A percentile compares a stretch with the other conserved stretches of the same genome.
Evolutionary conservation across 2,329 filamentous ascomycete genomes (phyloP).

Genomic region (Sarocladium kiliense): DNA sequence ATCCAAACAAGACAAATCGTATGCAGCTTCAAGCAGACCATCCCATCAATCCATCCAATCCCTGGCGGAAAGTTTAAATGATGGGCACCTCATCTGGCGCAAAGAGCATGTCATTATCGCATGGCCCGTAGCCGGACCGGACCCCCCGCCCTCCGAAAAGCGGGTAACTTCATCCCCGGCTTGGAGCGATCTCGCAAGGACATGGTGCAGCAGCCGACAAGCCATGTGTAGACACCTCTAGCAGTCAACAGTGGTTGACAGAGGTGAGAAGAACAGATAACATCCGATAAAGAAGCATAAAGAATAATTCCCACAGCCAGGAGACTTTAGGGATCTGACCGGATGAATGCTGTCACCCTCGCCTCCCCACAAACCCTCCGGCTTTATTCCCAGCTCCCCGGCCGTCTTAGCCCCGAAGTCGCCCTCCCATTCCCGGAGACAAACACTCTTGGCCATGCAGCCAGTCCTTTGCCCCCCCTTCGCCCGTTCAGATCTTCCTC

Average conservation of each 20-base stretch:
- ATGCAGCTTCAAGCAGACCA: no score
- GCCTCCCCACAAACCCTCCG: no score
- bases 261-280: background rate
- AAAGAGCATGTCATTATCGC: no score
- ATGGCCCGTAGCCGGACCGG: background rate
- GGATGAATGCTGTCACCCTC: no score
- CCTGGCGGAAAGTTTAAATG: no score
- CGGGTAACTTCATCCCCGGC: slow-evolving; percentile 5
- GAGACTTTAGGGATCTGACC: no score
- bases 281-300: background rate
- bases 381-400: background rate
- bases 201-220: background rate
- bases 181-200: background rate
- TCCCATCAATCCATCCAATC: no score
- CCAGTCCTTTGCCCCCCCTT: background rate
- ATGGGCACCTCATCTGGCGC: no score
- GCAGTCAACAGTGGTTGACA: background rate
- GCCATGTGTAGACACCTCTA: no score
- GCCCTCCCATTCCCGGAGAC: background rate
- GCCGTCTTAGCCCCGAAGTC: no score
- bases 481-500: background rate
- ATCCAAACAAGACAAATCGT: no score
- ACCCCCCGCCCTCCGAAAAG: background rate
- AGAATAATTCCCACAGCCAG: no score
- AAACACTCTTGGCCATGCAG: background rate